A percentile compares a stretch with the other conserved stretches of the same genome.
Conservation (phyloP, 1,284 basidiomycete genomes). For the Mycena citricolor region DNA sequence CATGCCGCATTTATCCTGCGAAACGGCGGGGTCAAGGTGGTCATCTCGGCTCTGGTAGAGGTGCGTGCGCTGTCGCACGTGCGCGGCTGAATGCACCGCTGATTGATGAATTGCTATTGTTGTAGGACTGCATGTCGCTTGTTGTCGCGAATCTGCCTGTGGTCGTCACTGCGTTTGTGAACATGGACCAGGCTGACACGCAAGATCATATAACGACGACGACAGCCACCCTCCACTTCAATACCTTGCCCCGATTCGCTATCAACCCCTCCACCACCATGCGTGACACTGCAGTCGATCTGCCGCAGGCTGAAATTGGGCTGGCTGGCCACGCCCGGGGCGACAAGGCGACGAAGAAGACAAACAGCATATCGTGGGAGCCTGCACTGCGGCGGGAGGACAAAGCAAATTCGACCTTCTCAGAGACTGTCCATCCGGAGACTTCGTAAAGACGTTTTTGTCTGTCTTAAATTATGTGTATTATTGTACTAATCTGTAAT, state of each 20-base stretch:
- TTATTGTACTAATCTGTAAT: too few species aligned
- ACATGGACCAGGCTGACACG: constrained; percentile 5
- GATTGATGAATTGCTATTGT: not conserved
- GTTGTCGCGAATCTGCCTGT: constrained; percentile 38
- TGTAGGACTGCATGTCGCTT: constrained; percentile 32
- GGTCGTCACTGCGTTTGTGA: constrained; percentile 30
- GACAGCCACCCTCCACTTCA: constrained; percentile 8
- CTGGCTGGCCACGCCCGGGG: too few species aligned
- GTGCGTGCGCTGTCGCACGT: constrained; percentile 5
- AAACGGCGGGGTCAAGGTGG: constrained; percentile 30
- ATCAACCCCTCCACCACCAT: not conserved
- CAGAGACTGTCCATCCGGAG: too few species aligned
- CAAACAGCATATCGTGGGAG: too few species aligned
- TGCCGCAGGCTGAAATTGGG: too few species aligned
- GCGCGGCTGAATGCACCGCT: not conserved
- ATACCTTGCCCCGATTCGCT: constrained; percentile 5
- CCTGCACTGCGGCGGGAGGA: too few species aligned
- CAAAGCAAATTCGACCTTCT: too few species aligned
- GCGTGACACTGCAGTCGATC: too few species aligned
- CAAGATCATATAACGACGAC: not conserved
- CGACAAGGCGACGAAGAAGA: too few species aligned
- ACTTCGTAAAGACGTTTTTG: too few species aligned
- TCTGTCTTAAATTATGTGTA: too few species aligned
- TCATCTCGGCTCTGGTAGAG: constrained; percentile 36
- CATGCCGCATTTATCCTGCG: constrained; percentile 35